Base-by-base conservation (phyloP, 805 yeast species). In the Monosporozyma servazzii region DNA sequence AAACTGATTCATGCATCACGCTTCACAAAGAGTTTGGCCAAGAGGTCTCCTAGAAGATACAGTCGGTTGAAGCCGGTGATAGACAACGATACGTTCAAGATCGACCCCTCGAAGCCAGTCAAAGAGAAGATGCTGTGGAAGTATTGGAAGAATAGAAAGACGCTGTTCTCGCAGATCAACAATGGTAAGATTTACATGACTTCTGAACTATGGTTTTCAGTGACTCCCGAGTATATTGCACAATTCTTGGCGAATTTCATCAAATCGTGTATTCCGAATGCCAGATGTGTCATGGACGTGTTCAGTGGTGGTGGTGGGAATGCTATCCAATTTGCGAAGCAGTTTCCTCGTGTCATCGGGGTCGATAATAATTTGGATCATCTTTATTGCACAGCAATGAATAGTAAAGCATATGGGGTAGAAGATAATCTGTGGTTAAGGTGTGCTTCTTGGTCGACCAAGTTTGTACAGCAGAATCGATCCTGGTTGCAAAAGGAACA, bases 281-380 rank as follows among this genome's bases (percentile, higher is more conserved):
- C 79, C 2, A 58, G 57, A 3, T 72, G 69, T 3, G 68, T 82
- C 0, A 63, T 84, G 13, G 96, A 88, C 60, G 75, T 86, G 2
- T 86, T 87, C 58, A 82, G 91, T 56, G 96, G 96, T 0, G 96
- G 89, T 1, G 96, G 95, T 1, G 96, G 96, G 0, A 88, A 88
- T 61, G 71, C 86, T 1, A 84, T 87, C 21, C 95, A 87, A 58
- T 78, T 89, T 64, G 86, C 90, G 47, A 60, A 71, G 50, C 55
- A 62, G 33, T 85, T 86, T 65, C 75, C 76, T 1, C 58, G 61
- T 25, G 84, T 81, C 1, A 76, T 79, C 36, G 88, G 85, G 2
- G 66, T 86, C 1, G 96, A 88, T 59, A 70, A 71, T 40, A 81
- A 80, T 50, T 68, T 74, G 33, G 75, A 74, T 25, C 84, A 86